Evolutionary conservation across 2,329 filamentous ascomycete genomes (phyloP).

Genomic region (Arthroderma sp.): DNA sequence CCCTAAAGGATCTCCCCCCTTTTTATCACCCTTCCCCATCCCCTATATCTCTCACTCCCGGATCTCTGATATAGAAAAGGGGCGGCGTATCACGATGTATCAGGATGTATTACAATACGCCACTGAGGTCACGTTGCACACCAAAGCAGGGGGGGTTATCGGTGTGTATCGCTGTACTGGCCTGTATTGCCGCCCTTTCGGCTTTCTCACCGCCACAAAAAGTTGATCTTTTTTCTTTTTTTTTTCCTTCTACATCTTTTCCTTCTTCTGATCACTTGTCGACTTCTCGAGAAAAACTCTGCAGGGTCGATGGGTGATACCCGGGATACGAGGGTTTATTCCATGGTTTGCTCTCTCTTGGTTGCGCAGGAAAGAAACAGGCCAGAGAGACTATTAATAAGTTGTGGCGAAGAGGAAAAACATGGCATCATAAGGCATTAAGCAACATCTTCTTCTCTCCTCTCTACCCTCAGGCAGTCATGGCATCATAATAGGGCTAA

Average conservation of each 20-base stretch:
- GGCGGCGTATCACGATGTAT: not conserved
- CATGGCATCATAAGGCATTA: not conserved
- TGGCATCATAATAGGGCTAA: too few species aligned
- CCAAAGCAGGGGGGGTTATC: not conserved
- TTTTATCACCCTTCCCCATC: not conserved
- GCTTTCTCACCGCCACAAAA: not conserved
- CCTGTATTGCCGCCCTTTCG: not conserved
- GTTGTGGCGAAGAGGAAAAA: not conserved
- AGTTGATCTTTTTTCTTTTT: not conserved
- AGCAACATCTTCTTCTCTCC: too few species aligned
- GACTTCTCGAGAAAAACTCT: too few species aligned
- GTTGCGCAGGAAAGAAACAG: not conserved
- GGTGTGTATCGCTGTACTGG: not conserved
- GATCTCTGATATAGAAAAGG: not conserved
- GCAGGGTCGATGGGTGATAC: not conserved
- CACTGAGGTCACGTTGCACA: not conserved
- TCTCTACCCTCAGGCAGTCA: not conserved
- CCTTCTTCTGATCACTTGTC: not conserved
- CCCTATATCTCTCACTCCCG: not conserved
- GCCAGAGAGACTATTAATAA: not conserved
- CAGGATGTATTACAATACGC: conserved; percentile 3
- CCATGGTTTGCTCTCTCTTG: too few species aligned
- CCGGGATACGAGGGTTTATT: not conserved
- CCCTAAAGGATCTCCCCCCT: not conserved
- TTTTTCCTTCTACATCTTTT: not conserved